phyloP scores from a whole-genome alignment of 1,284 basidiomycete genomes.

The Cryptococcus sp. region DNA sequence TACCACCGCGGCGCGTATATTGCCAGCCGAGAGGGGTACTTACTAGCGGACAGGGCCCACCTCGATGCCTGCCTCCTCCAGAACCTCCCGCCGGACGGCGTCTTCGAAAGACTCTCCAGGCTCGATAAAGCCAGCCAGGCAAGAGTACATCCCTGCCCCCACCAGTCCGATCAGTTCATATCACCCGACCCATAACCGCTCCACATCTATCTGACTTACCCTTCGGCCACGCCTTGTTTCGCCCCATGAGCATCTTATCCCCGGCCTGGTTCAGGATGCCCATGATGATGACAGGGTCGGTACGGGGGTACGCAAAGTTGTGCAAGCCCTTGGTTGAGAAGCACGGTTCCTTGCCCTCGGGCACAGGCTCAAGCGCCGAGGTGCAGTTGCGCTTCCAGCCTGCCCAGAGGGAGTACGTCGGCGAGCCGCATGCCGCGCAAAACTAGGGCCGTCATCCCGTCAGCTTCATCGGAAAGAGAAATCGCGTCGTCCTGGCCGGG shows the following conservation, averaged over 20 bases:
- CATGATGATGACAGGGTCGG: constrained; percentile 87
- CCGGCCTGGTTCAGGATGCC: constrained; percentile 72
- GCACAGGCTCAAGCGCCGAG: constrained; percentile 52
- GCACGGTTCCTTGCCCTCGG: constrained; percentile 34
- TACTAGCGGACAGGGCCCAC: constrained; percentile 84
- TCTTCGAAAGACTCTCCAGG: constrained; percentile 95
- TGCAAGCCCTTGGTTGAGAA: constrained; percentile 69
- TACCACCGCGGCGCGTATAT: background rate
- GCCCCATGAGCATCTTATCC: constrained; percentile 79
- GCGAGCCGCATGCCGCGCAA: constrained; percentile 81
- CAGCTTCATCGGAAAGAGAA: background rate
- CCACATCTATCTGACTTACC: constrained; percentile 29
- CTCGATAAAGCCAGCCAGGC: constrained; percentile 86
- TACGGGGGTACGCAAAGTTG: constrained; percentile 84
- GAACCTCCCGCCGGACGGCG: constrained; percentile 85
- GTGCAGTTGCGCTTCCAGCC: constrained; percentile 91
- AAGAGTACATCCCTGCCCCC: constrained; percentile 63
- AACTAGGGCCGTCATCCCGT: constrained; percentile 56
- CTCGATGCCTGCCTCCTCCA: constrained; percentile 88
- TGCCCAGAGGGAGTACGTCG: constrained; percentile 83
- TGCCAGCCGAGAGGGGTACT: constrained; percentile 12
- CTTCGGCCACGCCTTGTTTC: constrained; percentile 57
- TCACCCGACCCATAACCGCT: background rate
- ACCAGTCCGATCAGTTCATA: background rate
- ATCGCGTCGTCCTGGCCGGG: too few relatives aligned